Base-by-base conservation (phyloP, 1,284 basidiomycete species). In the Ustilago loliicola region DNA sequence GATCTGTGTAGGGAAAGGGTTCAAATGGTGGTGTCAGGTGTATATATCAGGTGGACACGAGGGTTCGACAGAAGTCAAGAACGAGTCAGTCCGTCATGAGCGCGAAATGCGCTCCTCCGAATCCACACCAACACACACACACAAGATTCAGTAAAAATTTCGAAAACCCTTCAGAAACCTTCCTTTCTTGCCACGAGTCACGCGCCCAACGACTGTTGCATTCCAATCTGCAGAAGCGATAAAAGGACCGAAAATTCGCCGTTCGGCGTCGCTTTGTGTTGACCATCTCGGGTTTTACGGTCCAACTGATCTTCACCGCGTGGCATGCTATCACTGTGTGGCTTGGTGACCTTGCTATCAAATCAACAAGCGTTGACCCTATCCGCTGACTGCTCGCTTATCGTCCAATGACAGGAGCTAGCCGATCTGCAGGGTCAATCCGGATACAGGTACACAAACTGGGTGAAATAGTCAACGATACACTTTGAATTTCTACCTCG, bases 81-180 rank as follows among this genome's bases (percentile, higher is more conserved):
- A 50, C n/a, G n/a, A 57, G 61, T 55, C 54, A 64, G 61, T 17
- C 50, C 56, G 56, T 53, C 52, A 66, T 47, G 51, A 32, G 63
- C 63, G 63, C 38, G 23, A 66, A 59, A 48, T 19, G 57, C 51
- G 63, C 63, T 38, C 17, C 17, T 59, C 51, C 51, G 50, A 40
- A 21, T 21, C 21, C 38, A 29, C 38, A 25, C 11, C 42, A 34
- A 36, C 25, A 27, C 45, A 27, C 21, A 52, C 1, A 21, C 47
- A 36, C 51, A 47, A 51, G 32, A 34, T 34, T 7, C 32, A 34
- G 32, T 51, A 52, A 29, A 51, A 56, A 30, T 50, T 45, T 55
- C 32, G 40, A 29, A 29, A 63, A 50, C 10, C 34, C 32, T n/a
- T 19, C 38, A 47, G n/a, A n/a, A n/a, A 30, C 5, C 21, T 36